A percentile compares a stretch with the other conserved stretches of the same genome.
Conservation (phyloP, 1,284 basidiomycete species). For the Phylloporus sp. region DNA sequence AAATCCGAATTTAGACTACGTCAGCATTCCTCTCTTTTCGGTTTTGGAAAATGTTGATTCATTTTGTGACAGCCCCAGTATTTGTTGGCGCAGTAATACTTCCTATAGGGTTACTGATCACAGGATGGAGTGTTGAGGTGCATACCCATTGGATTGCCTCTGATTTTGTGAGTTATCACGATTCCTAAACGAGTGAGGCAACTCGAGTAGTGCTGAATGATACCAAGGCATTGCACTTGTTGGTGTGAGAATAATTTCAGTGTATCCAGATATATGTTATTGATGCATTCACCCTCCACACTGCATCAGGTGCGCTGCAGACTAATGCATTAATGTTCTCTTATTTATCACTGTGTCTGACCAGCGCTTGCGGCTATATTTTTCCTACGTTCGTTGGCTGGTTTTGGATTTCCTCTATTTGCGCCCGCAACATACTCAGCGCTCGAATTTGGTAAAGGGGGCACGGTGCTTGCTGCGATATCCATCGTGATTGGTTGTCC, state of each 20-base stretch:
- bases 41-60: not conserved
- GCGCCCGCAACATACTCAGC: slow-evolving; percentile 65
- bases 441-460: slow-evolving; percentile 67
- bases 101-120: no score
- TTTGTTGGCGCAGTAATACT: no score
- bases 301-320: slow-evolving; percentile 49
- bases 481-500: slow-evolving; percentile 67
- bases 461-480: slow-evolving; percentile 61
- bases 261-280: slow-evolving; percentile 57
- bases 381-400: slow-evolving; percentile 60
- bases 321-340: not conserved
- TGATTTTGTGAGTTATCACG: slow-evolving; percentile 52
- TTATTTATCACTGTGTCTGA: slow-evolving; percentile 6
- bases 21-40: not conserved
- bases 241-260: slow-evolving; percentile 40
- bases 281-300: slow-evolving; percentile 57
- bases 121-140: no score
- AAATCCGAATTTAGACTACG: no score
- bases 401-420: slow-evolving; percentile 72
- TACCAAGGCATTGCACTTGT: no score
- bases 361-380: slow-evolving; percentile 63
- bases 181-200: slow-evolving; percentile 37
- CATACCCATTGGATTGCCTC: no score
- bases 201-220: no score
- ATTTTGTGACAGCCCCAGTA: no score